Conservation (phyloP, 805 yeast genomes). For the Suhomyces prunicola region DNA sequence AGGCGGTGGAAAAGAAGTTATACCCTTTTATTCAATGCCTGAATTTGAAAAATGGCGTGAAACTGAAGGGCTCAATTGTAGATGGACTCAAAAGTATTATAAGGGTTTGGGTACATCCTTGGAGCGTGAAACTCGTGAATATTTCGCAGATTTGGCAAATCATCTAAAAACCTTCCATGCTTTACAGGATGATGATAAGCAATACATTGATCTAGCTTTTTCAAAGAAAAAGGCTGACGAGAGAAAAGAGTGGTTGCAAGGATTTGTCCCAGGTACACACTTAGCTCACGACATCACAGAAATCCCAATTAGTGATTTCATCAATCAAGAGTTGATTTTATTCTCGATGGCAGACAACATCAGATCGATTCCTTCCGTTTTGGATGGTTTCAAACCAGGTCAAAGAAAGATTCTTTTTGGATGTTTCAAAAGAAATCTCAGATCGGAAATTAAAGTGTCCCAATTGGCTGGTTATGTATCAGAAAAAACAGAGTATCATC, state of each 20-base stretch:
- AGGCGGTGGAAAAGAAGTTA: conserved; percentile 52
- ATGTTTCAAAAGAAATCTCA: conserved; percentile 76
- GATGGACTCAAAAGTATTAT: conserved; percentile 93
- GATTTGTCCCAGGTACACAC: conserved; percentile 88
- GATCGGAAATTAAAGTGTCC: conserved; percentile 79
- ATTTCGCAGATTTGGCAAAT: conserved; percentile 77
- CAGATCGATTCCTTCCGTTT: conserved; percentile 88
- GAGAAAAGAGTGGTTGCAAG: conserved; percentile 93
- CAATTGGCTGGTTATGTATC: conserved; percentile 87
- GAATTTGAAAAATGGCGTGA: conserved; percentile 94
- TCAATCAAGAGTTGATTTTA: conserved; percentile 89
- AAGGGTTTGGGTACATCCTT: conserved; percentile 98
- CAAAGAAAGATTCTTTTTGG: conserved; percentile 92
- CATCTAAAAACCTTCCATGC: conserved; percentile 86
- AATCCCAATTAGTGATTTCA: conserved; percentile 90
- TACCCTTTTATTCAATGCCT: conserved; percentile 91
- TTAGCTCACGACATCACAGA: conserved; percentile 71
- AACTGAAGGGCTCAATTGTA: conserved; percentile 64
- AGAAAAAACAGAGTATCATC: conserved; percentile 90
- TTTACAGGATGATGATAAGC: conserved; percentile 72
- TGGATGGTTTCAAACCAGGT: conserved; percentile 96
- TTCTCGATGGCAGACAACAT: conserved; percentile 96
- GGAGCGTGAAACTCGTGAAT: conserved; percentile 78
- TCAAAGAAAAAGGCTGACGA: conserved; percentile 95
- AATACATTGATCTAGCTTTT: conserved; percentile 84